Percentiles rank a stretch among this genome's conserved stretches.
Conservation (phyloP, 768 basidiomycete genomes). For the Saitozyma podzolica region DNA sequence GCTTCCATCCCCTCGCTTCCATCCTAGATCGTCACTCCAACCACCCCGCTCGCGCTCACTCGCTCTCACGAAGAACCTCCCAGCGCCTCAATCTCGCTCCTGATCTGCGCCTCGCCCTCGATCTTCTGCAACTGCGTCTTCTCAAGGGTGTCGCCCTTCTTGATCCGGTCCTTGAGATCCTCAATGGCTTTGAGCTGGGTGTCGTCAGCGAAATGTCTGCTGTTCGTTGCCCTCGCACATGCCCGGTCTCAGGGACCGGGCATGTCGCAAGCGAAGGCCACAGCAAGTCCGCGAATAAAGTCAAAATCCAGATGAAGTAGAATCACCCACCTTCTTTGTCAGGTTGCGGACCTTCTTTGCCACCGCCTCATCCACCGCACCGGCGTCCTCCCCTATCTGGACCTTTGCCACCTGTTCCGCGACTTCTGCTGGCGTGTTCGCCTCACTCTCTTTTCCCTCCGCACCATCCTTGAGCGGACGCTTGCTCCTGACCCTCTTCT, state of each 20-base stretch:
- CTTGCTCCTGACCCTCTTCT: constrained; percentile 61
- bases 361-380: constrained; percentile 60
- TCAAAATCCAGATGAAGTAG: neutral
- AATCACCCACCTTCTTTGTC: constrained; percentile 78
- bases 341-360: constrained; percentile 94
- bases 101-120: constrained; percentile 80
- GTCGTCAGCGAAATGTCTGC: neutral
- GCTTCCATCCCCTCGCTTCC: too few species aligned
- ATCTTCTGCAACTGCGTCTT: constrained; percentile 97
- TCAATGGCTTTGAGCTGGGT: constrained; percentile 94
- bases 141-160: constrained; percentile 86
- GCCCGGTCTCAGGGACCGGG: too few species aligned
- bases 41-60: too few species aligned
- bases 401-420: constrained; percentile 56
- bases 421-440: constrained; percentile 6
- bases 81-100: constrained; percentile 66
- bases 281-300: too few species aligned
- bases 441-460: constrained; percentile 22
- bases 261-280: too few species aligned
- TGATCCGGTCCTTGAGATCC: constrained; percentile 89
- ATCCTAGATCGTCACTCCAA: too few species aligned
- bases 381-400: constrained; percentile 53
- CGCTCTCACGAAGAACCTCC: constrained; percentile 20
- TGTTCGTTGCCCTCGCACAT: neutral
- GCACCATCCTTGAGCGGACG: constrained; percentile 15